Evolutionary conservation across 106 monocot genomes (phyloP), one percentile per base, ranked within the genome.

Genomic region (Phalaenopsis aphrodite): DNA sequence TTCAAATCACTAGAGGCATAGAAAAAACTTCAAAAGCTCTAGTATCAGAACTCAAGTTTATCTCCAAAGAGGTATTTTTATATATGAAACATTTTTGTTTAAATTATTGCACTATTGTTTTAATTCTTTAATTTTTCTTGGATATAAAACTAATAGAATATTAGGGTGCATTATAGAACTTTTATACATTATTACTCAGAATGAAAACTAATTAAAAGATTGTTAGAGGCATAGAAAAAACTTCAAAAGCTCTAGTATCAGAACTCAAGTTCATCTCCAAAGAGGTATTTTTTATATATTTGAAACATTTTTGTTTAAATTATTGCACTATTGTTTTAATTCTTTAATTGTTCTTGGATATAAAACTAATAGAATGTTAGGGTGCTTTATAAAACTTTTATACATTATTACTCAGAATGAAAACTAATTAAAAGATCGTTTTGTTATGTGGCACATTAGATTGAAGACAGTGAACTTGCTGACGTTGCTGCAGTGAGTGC

Each of bases 401-500:
- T 61, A 61, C n/a, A 8, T 21, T 23, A 56, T 56, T 45, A 9
- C 10, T 3, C 14, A 39, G 38, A 69, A 39, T 12, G 14, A 5
- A 8, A 69, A 41, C 69, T 39, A 39, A 38, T 69, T 38, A 69
- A 69, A 43, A 39, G 69, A 37, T 69, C 39, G 10, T 16, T 2
- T 61, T 18, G 1, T 74, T 38, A 2, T 84, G 74, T 79, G 30
- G 30, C 30, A 30, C 30, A 30, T 30, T 30, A 98, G 97, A 89
- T 98, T 80, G 98, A 98, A 78, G 98, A 98, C 81, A 94, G 92
- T 81, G 94, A 98, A 83, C 89, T 98, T 78, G 92, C 92, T 7
- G 98, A 98, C 87, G 98, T 94, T 67, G 98, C 98, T 75, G 94
- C 98, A 75, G 94, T 98, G 3, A 94, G 94, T 85, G 98, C 98